Base-by-base conservation (phyloP, 257 asterid genomes). In the Striga asiatica region DNA sequence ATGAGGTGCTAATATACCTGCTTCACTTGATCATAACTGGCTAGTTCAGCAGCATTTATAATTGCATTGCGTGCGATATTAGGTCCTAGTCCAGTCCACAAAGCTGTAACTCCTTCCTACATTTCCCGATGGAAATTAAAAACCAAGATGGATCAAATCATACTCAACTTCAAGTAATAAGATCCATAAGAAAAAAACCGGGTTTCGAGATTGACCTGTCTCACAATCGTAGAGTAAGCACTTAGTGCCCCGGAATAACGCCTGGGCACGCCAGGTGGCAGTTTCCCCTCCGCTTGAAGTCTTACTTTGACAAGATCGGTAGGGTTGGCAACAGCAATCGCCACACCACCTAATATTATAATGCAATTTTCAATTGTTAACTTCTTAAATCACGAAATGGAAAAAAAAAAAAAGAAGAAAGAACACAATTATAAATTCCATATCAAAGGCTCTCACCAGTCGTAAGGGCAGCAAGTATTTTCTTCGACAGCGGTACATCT, bases 31-130 rank as follows among this genome's bases (percentile, higher is more conserved):
- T 88, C 99, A 69, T 92, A 88, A 66, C 97, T 92, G 45, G 99
- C 97, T 57, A 92, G 71, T 66, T 92, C 99, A 60, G 97, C 99
- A 31, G 97, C 97, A 70, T 92, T 92, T 66, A 92, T 88, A 65
- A 92, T 88, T 38, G 99, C 99, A 79, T 92, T 92, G 54, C 99
- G 93, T 17, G 87, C 95, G 69, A 88, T 37, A 58, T 92, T 92
- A 24, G 99, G 99, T 34, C 97, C 97, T 61, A 92, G 32, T 41
- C 99, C 99, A 56, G 99, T 92, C 99, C 99, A 92, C 58, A 92
- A 68, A 49, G 83, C 83, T 11, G 62, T 41, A 46, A 88, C 10
- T 46, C 99, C 99, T 88, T 92, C 99, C 99, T 88, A 64, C 46
- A 54, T 56, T 61, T 45, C 50, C n/a, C 23, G 18, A 43, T 0